Conservation (phyloP, 2,329 filamentous ascomycete genomes). For the Thelonectria olida region DNA sequence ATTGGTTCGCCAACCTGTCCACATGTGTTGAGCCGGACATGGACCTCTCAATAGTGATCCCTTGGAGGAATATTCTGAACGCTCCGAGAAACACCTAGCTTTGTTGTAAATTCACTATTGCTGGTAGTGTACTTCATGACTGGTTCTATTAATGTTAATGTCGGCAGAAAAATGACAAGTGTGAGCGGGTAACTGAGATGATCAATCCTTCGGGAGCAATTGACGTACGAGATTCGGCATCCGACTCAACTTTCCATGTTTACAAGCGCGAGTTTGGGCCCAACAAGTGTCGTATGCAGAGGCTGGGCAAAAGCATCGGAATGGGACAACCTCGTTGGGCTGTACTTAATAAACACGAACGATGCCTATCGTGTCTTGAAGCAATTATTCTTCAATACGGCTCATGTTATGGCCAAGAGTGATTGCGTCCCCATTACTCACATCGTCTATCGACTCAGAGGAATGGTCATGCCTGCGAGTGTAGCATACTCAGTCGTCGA, state of each 20-base stretch:
- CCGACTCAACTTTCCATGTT: no score
- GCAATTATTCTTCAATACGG: slow-evolving; percentile 26
- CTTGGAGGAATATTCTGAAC: slow-evolving; percentile 7
- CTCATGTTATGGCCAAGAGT: slow-evolving; percentile 57
- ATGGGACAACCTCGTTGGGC: slow-evolving; percentile 81
- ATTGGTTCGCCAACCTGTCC: slow-evolving; percentile 8
- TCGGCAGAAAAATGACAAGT: slow-evolving; percentile 2
- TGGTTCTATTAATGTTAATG: slow-evolving; percentile 1
- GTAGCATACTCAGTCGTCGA: slow-evolving; percentile 76
- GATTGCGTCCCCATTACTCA: slow-evolving; percentile 81
- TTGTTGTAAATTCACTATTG: not conserved
- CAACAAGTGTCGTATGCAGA: no score
- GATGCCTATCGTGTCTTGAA: slow-evolving; percentile 14
- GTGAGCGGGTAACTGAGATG: not conserved
- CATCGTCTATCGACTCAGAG: slow-evolving; percentile 77
- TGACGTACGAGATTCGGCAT: slow-evolving; percentile 75
- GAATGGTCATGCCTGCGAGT: slow-evolving; percentile 77
- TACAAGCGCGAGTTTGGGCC: no score
- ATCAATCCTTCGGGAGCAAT: slow-evolving; percentile 54
- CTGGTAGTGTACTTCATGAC: slow-evolving; percentile 3
- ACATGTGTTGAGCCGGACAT: not conserved
- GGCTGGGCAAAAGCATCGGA: slow-evolving; percentile 76
- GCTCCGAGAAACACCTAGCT: no score
- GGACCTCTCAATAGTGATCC: slow-evolving; percentile 3
- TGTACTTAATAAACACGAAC: slow-evolving; percentile 83